Conservation (phyloP, 2,329 filamentous ascomycete genomes). For the Fusarium domesticum region DNA sequence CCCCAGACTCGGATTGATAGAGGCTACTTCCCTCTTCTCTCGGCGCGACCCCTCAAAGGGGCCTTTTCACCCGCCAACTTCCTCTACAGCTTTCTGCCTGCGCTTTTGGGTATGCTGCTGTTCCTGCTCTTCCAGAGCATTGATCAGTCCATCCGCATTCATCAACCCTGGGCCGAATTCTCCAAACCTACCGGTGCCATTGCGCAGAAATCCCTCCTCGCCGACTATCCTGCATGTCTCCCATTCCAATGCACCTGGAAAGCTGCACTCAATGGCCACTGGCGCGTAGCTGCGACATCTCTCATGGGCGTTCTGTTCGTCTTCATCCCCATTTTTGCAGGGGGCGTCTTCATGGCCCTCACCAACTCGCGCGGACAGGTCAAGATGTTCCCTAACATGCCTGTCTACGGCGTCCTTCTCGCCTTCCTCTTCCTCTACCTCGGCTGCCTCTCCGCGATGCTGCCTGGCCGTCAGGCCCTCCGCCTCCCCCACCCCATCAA, state of each 20-base stretch:
- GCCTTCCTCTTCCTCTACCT: conserved; percentile 69
- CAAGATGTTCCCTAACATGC: conserved; percentile 68
- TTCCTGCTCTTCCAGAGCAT: conserved; percentile 66
- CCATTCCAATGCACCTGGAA: conserved; percentile 58
- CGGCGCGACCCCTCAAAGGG: conserved; percentile 54
- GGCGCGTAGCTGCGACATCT: conserved; percentile 60
- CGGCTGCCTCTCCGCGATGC: conserved; percentile 57
- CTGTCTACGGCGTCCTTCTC: conserved; percentile 71
- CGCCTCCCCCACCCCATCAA: conserved; percentile 70
- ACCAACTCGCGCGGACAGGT: conserved; percentile 52
- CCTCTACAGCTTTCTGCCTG: conserved; percentile 74
- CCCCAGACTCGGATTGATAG: conserved; percentile 60
- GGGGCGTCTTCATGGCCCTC: conserved; percentile 71
- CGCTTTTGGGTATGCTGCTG: conserved; percentile 62
- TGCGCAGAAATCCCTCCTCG: conserved; percentile 62
- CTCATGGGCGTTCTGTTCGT: conserved; percentile 57
- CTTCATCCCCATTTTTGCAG: conserved; percentile 63
- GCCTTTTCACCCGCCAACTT: conserved; percentile 88
- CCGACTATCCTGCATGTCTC: conserved; percentile 66
- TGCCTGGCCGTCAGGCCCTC: conserved; percentile 59
- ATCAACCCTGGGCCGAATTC: conserved; percentile 69
- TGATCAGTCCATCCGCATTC: conserved; percentile 62
- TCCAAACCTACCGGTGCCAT: conserved; percentile 53
- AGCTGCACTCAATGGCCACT: conserved; percentile 61
- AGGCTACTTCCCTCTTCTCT: conserved; percentile 70